These are phyloP conservation scores for Hyparrhenia diplandra DNA, from an alignment of 176 grass and related monocot species.

Conservation along the genomic window DNA sequence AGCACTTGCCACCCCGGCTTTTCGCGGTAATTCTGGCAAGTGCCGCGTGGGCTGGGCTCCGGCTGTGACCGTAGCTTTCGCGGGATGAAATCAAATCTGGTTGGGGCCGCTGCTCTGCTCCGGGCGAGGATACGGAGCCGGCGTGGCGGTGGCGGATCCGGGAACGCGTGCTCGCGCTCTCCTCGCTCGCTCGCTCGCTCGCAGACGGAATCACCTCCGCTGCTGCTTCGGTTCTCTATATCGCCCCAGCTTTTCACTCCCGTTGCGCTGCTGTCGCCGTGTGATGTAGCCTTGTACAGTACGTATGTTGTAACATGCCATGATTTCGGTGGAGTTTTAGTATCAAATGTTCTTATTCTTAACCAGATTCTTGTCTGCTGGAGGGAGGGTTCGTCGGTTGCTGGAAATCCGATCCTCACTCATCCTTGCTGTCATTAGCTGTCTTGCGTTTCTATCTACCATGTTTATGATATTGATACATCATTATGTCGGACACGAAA, in stretches of 20 bases:
- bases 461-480: not conserved
- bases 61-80: too few relatives aligned
- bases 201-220: not conserved
- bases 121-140: not conserved
- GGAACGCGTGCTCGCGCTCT: not conserved
- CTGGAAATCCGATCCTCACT: not conserved
- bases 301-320: not conserved
- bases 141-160: conserved; percentile 8
- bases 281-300: too few relatives aligned
- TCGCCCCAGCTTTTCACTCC: not conserved
- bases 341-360: not conserved
- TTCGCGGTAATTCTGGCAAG: not conserved
- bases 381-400: not conserved
- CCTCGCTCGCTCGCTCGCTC: not conserved
- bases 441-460: not conserved
- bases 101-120: too few relatives aligned
- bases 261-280: not conserved
- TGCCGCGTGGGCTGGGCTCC: not conserved
- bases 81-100: too few relatives aligned
- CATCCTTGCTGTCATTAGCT: not conserved
- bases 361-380: not conserved
- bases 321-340: not conserved
- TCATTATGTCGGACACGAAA: not conserved
- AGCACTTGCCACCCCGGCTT: not conserved
- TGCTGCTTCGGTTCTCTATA: not conserved